Evolutionary conservation across 345 rosid genomes (phyloP).

Genomic region (Murraya paniculata): DNA sequence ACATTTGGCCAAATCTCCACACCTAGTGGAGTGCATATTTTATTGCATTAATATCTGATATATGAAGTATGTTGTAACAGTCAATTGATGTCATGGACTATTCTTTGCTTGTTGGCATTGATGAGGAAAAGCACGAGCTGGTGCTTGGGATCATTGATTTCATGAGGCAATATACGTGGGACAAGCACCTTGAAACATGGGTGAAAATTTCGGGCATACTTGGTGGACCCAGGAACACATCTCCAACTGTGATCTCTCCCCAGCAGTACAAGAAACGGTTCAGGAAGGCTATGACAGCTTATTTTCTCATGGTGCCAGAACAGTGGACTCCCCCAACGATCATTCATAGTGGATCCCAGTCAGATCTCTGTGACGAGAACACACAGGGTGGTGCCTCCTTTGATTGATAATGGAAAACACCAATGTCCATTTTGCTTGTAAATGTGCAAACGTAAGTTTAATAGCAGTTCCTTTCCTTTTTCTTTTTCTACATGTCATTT

Average conservation of each 20-base stretch:
- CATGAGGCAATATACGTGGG: slow-evolving; percentile 98
- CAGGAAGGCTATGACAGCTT: slow-evolving; percentile 91
- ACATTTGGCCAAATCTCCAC: not conserved
- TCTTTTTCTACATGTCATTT: not conserved
- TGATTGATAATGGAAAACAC: slow-evolving; percentile 22
- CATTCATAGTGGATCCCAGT: slow-evolving; percentile 42
- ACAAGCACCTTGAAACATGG: slow-evolving; percentile 97
- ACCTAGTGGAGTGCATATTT: not conserved
- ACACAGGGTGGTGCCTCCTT: slow-evolving; percentile 15
- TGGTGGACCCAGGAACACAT: slow-evolving; percentile 64
- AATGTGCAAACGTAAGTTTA: slow-evolving; percentile 17
- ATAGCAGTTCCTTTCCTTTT: not conserved
- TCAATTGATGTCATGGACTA: slow-evolving; percentile 93
- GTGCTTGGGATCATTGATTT: slow-evolving; percentile 91
- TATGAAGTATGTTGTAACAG: slow-evolving; percentile 39
- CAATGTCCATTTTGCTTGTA: slow-evolving; percentile 12
- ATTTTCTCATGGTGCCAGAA: slow-evolving; percentile 95
- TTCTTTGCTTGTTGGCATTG: slow-evolving; percentile 85
- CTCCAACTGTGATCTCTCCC: slow-evolving; percentile 92
- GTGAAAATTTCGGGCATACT: slow-evolving; percentile 80
- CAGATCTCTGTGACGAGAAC: slow-evolving; percentile 45
- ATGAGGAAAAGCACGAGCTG: slow-evolving; percentile 74
- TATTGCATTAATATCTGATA: slow-evolving; percentile 5
- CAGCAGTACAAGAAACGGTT: slow-evolving; percentile 88
- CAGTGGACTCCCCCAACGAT: slow-evolving; percentile 68